Percentiles rank a stretch among this genome's conserved stretches.
Evolutionary conservation across 2,329 filamentous ascomycete genomes (phyloP).

Genomic region (Ophiostoma sp.): DNA sequence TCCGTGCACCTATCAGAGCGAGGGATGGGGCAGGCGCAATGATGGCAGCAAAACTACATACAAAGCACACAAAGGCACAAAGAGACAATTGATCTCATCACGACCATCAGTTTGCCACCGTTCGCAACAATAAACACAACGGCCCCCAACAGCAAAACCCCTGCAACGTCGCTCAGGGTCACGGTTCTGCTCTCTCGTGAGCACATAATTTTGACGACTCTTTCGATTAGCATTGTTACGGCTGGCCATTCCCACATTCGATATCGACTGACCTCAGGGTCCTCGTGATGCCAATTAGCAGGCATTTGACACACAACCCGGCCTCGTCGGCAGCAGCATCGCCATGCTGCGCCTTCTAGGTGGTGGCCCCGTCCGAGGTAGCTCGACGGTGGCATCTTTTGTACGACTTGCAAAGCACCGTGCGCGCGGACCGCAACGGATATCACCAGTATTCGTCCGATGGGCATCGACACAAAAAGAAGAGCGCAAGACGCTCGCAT

Average conservation of each 20-base stretch:
- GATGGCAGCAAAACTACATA: conserved; percentile 4
- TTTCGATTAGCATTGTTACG: background rate
- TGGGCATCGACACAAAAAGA: conserved; percentile 45
- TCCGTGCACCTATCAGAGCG: conserved; percentile 8
- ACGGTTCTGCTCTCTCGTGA: background rate
- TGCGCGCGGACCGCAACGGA: conserved; percentile 40
- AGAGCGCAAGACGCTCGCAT: conserved; percentile 41
- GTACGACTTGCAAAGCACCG: conserved; percentile 53
- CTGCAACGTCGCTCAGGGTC: background rate
- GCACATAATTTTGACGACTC: background rate
- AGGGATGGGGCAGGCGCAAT: conserved; percentile 7
- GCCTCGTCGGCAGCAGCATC: conserved; percentile 27
- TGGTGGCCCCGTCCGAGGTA: conserved; percentile 35
- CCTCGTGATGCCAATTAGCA: conserved; percentile 17
- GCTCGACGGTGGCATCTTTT: conserved; percentile 48
- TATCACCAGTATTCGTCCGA: conserved; percentile 40
- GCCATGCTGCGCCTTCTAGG: conserved; percentile 45
- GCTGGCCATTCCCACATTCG: background rate
- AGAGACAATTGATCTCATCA: conserved; percentile 3
- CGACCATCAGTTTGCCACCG: conserved; percentile 4
- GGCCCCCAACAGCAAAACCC: background rate
- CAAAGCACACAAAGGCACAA: conserved; percentile 2
- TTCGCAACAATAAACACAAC: background rate
- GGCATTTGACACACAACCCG: background rate
- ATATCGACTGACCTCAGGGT: background rate